phyloP scores from a whole-genome alignment of 495 filamentous ascomycete species.

The Astrocystis sublimbata region DNA sequence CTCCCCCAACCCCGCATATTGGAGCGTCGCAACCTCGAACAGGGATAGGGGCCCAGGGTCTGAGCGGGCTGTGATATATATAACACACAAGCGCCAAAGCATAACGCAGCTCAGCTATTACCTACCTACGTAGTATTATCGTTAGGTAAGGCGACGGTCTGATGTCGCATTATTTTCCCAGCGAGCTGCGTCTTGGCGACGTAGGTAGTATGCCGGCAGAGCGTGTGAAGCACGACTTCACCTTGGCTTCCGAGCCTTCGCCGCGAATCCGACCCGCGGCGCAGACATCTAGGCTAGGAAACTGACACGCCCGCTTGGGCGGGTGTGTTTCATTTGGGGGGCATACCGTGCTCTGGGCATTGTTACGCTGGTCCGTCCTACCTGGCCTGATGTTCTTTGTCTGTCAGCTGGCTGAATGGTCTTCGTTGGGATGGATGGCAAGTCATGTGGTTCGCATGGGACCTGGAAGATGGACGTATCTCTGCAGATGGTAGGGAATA shows the following conservation, averaged over 20 bases:
- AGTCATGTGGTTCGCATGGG: neutral
- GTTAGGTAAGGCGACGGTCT: neutral
- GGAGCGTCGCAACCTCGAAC: neutral
- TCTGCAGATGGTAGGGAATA: neutral
- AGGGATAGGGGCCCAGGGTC: no score
- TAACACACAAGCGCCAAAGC: neutral
- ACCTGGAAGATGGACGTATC: neutral
- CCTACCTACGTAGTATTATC: neutral
- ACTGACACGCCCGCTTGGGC: neutral
- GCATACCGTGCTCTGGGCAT: neutral
- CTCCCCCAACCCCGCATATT: constrained; percentile 3
- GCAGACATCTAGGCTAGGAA: neutral
- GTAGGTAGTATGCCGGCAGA: constrained; percentile 12
- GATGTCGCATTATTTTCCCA: constrained; percentile 7
- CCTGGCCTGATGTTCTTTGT: neutral
- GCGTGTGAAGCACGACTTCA: neutral
- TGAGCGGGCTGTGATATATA: neutral
- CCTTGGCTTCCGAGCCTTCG: neutral
- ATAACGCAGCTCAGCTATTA: constrained; percentile 3
- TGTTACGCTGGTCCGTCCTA: neutral
- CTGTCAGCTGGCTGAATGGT: neutral
- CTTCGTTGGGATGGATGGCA: neutral
- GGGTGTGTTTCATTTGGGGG: neutral
- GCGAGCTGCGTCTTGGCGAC: constrained; percentile 9
- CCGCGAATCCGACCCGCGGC: neutral